Percentiles rank a stretch among this genome's conserved stretches.
Conservation (phyloP, 345 rosid genomes). For the Ceriops decandra region DNA sequence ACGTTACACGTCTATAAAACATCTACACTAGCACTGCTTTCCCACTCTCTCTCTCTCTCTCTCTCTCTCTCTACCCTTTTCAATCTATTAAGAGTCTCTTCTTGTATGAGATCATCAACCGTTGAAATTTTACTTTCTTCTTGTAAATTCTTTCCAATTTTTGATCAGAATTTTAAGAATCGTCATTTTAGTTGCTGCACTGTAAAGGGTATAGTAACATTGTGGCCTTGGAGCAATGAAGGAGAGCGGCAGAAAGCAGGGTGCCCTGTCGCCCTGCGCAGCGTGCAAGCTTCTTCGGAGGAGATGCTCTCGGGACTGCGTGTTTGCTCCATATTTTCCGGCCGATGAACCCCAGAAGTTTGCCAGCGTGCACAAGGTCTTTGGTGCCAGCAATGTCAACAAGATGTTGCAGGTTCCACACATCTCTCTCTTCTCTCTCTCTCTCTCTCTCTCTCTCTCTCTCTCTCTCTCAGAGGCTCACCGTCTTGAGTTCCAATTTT, state of each 20-base stretch:
- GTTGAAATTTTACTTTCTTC: not conserved
- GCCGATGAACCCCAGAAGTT: slow-evolving; percentile 84
- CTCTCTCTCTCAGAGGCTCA: not conserved
- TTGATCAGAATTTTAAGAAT: too few species aligned
- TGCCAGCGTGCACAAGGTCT: slow-evolving; percentile 84
- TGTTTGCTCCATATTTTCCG: slow-evolving; percentile 89
- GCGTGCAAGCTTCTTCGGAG: slow-evolving; percentile 87
- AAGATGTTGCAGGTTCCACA: slow-evolving; percentile 71
- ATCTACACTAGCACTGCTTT: slow-evolving; percentile 8
- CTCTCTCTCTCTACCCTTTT: too few species aligned
- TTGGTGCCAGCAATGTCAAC: slow-evolving; percentile 95
- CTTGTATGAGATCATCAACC: too few species aligned
- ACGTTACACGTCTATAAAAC: slow-evolving; percentile 38
- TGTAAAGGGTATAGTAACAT: not conserved
- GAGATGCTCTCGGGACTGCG: slow-evolving; percentile 72
- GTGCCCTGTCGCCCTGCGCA: slow-evolving; percentile 75
- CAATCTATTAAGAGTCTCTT: not conserved
- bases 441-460: slow-evolving; percentile 5
- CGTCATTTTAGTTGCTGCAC: too few species aligned
- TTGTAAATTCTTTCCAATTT: too few species aligned
- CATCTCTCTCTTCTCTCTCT: slow-evolving; percentile 5
- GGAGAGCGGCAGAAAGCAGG: slow-evolving; percentile 47
- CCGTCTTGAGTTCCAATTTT: too few species aligned
- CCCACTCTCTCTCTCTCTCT: not conserved
- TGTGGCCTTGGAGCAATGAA: slow-evolving; percentile 27